phyloP scores from a whole-genome alignment of 1,284 basidiomycete genomes.

The Melanopsichium pennsylvanicum region DNA sequence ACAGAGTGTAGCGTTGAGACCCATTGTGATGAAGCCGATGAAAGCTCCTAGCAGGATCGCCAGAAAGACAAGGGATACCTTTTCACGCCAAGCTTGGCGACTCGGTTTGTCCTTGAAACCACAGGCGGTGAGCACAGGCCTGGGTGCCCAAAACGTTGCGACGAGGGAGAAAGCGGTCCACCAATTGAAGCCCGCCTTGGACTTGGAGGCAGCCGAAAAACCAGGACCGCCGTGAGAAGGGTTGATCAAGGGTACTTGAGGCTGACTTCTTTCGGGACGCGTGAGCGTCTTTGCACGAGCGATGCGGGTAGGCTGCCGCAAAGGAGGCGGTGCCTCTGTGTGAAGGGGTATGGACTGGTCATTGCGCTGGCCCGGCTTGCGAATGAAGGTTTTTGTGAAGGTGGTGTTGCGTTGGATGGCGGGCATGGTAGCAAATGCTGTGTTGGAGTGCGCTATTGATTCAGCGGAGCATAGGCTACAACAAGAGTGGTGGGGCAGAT shows the following conservation, averaged over 20 bases:
- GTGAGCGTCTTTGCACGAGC: conserved; percentile 73
- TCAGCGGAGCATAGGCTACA: conserved; percentile 1
- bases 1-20: conserved; percentile 90
- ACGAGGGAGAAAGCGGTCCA: conserved; percentile 53
- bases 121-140: conserved; percentile 65
- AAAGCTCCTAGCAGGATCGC: conserved; percentile 73
- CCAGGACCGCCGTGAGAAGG: conserved; percentile 67
- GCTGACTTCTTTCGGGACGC: conserved; percentile 74
- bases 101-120: conserved; percentile 52
- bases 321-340: conserved; percentile 59
- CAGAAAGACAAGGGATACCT: conserved; percentile 58
- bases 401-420: conserved; percentile 39
- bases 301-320: conserved; percentile 59
- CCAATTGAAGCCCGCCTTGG: conserved; percentile 21
- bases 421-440: conserved; percentile 19
- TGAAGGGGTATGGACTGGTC: conserved; percentile 59
- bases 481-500: too few relatives aligned
- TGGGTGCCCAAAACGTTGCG: conserved; percentile 63
- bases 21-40: conserved; percentile 93
- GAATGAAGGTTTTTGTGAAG: conserved; percentile 61
- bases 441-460: neutral
- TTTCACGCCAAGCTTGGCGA: conserved; percentile 65
- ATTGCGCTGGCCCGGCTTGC: conserved; percentile 47
- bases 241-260: conserved; percentile 75
- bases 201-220: conserved; percentile 21